Percentiles rank a stretch among this genome's conserved stretches.
phyloP scores from a whole-genome alignment of 805 yeast genomes.

The Saccharomycopsis capsularis region DNA sequence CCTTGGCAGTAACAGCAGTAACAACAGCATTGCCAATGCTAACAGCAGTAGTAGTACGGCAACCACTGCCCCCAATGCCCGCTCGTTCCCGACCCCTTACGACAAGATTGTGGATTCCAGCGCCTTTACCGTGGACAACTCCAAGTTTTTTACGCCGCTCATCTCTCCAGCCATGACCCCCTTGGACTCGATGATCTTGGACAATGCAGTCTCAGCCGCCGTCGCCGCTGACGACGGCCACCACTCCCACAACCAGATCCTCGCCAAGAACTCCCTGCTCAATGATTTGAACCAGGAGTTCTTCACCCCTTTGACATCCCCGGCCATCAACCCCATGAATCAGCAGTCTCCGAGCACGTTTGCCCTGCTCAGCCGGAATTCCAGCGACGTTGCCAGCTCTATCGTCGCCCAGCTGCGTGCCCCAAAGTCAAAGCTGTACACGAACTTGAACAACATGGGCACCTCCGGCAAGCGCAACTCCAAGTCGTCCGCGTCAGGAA shows the following conservation, averaged over 20 bases:
- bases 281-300: conserved; percentile 41
- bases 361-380: not conserved
- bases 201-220: no score
- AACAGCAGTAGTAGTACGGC: not conserved
- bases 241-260: not conserved
- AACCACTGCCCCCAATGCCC: not conserved
- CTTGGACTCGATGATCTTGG: conserved; percentile 30
- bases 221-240: no score
- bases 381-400: not conserved
- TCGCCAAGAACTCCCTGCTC: not conserved
- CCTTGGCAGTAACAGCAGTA: not conserved
- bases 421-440: not conserved
- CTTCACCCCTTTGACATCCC: conserved; percentile 73
- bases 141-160: conserved; percentile 58
- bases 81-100: conserved; percentile 5
- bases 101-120: not conserved
- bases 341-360: not conserved
- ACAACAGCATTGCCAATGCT: not conserved
- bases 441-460: not conserved
- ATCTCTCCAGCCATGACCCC: conserved; percentile 74
- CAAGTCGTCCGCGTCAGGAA: conserved; percentile 4
- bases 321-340: conserved; percentile 55
- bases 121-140: not conserved
- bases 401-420: not conserved
- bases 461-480: not conserved